Percentiles rank a stretch among this genome's conserved stretches.
phyloP scores from a whole-genome alignment of 139 green algal species.

The Haematococcus lacustris region DNA sequence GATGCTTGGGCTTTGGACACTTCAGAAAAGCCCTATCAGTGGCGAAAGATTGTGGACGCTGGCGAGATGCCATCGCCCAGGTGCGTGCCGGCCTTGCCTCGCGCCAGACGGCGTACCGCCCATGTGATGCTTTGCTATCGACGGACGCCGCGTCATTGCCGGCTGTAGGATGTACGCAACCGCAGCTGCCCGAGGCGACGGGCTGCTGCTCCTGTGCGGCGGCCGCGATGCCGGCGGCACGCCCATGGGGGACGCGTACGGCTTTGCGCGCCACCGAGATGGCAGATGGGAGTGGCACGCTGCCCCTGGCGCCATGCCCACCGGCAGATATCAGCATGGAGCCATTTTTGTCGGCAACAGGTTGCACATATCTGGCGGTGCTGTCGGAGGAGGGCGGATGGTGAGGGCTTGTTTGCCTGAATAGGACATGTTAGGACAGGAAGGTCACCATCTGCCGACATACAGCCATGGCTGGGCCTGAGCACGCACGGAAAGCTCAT shows the following conservation, averaged over 20 bases:
- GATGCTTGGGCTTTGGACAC: conserved; percentile 97
- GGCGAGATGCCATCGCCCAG: conserved; percentile 69
- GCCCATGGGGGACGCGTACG: conserved; percentile 88
- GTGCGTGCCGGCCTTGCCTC: conserved; percentile 34
- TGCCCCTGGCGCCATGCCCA: conserved; percentile 88
- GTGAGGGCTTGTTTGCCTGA: conserved; percentile 37
- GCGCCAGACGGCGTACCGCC: too few relatives aligned
- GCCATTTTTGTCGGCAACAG: conserved; percentile 90
- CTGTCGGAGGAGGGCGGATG: conserved; percentile 90
- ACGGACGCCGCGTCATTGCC: too few relatives aligned
- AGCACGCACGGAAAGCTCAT: neutral
- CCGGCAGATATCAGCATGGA: conserved; percentile 90
- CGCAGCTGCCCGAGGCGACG: conserved; percentile 82
- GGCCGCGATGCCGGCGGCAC: conserved; percentile 73
- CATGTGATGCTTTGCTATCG: neutral
- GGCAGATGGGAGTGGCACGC: conserved; percentile 97
- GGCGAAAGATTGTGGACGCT: conserved; percentile 82
- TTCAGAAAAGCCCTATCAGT: conserved; percentile 97
- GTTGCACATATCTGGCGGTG: conserved; percentile 92
- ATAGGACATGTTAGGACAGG: too few relatives aligned
- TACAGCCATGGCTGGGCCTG: neutral
- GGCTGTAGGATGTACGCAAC: conserved; percentile 92
- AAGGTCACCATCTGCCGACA: too few relatives aligned
- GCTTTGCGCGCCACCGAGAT: conserved; percentile 93
- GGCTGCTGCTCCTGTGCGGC: conserved; percentile 91